Conservation (phyloP, 495 filamentous ascomycete genomes). For the Talaromyces ruber region DNA sequence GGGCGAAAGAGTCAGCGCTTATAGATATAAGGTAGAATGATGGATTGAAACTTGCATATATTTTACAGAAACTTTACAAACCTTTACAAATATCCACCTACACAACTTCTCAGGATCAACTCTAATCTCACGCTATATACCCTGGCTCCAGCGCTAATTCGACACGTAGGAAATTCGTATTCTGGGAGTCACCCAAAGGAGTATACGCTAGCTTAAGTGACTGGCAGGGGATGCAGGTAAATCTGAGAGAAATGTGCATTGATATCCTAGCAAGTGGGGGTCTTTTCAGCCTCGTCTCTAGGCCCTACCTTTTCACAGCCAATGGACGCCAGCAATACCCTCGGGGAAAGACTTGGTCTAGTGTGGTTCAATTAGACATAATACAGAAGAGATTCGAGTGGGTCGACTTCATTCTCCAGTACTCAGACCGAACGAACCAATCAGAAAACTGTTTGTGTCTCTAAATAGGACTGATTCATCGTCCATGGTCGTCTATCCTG, state of each 20-base stretch:
- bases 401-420: slow-evolving; percentile 20
- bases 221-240: background rate
- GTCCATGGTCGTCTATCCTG: background rate
- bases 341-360: slow-evolving; percentile 8
- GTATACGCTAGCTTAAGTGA: background rate
- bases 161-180: background rate
- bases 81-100: background rate
- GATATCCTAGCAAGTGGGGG: background rate
- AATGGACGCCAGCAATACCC: background rate
- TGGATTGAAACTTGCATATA: slow-evolving; percentile 8
- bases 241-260: background rate
- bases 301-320: background rate
- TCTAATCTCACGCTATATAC: background rate
- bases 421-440: slow-evolving; percentile 24
- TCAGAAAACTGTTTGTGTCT: slow-evolving; percentile 11
- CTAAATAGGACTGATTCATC: background rate
- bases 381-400: background rate
- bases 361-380: slow-evolving; percentile 13
- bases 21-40: slow-evolving; percentile 13
- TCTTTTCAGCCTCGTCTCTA: slow-evolving; percentile 12
- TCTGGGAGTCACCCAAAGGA: background rate
- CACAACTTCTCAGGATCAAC: background rate
- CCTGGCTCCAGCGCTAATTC: background rate
- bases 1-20: slow-evolving; percentile 18
- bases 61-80: background rate